Base-by-base conservation (phyloP, 78 protist species). In the Chrysochromulina parva region DNA sequence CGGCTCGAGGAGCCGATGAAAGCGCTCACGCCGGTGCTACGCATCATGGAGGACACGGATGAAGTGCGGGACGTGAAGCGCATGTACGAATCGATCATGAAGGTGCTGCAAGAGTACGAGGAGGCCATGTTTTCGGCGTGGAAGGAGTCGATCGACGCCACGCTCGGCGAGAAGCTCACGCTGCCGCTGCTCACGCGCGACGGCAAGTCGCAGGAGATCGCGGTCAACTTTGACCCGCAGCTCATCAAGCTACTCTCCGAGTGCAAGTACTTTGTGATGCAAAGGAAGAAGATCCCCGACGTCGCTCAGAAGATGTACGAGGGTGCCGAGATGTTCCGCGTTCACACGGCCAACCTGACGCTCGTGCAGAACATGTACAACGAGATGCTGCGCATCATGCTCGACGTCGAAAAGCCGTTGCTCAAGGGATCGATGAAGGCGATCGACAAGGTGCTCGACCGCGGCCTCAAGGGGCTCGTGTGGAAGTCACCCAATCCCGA, bases 381-480 rank as follows among this genome's bases (percentile, higher is more conserved):
- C 94, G 16, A 52, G 47, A 88, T 94, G 87, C 78, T 87, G 19
- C 24, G 2, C 78, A 74, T 74, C 47, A 66, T 95, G 48, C 85
- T 92, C n/a, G 92, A 22, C 20, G 98, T 93, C 16, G 97, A 96
- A 94, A 76, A 67, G 80, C 98, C 98, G 50, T 92, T 96, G n/a
- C 47, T 96, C 55, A 57, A 50, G 88, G 55, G 11, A 14, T 67
- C 89, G 90, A 80, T 96, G 57, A 81, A 89, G 22, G 55, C 1
- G 24, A 90, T 95, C 92, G 96, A 94, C 92, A 76, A 76, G 58
- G 89, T 76, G 28, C 95, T 95, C 26, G 82, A 93, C 54, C n/a
- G 71, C 7, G 96, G 90, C 26, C 54, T 88, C 24, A 0, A 69
- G 24, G 28, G 50, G 38, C 76, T 86, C 55, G 48, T 59, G 67